Evolutionary conservation across 257 asterid species (phyloP).

Genomic region (Rubia yunnanensis): DNA sequence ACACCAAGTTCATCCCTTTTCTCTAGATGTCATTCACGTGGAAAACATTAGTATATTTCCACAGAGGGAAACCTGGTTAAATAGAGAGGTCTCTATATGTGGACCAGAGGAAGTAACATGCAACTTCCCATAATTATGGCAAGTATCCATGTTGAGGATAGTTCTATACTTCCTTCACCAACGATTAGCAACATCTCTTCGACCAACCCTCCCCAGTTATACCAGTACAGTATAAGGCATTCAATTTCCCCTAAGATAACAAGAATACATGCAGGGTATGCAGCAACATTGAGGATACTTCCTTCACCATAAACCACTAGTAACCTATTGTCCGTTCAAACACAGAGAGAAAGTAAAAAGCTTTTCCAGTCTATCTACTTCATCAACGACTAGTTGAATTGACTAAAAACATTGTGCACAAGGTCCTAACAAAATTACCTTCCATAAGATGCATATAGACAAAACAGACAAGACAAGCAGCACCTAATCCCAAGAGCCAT

Average conservation of each 20-base stretch:
- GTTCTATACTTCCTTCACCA: no score
- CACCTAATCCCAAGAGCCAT: background rate
- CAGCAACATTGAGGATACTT: background rate
- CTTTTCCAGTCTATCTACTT: background rate
- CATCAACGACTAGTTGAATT: background rate
- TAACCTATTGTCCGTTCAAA: background rate
- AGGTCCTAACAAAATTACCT: background rate
- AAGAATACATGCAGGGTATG: background rate
- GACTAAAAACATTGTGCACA: background rate
- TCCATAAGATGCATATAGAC: background rate
- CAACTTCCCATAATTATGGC: no score
- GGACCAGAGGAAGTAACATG: no score
- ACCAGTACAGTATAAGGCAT: background rate
- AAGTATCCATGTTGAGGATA: background rate
- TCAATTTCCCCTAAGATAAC: background rate
- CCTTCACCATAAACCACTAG: background rate
- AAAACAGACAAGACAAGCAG: background rate
- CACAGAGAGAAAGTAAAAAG: background rate
- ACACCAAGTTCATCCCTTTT: background rate
- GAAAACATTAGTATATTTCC: background rate
- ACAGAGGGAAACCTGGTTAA: background rate
- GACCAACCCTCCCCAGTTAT: background rate
- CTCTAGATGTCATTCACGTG: background rate
- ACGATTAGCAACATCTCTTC: no score
- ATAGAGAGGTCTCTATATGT: no score